Evolutionary conservation across 805 yeast species (phyloP), one percentile per base, ranked within the genome.

Genomic region (Metschnikowia arizonensis): DNA sequence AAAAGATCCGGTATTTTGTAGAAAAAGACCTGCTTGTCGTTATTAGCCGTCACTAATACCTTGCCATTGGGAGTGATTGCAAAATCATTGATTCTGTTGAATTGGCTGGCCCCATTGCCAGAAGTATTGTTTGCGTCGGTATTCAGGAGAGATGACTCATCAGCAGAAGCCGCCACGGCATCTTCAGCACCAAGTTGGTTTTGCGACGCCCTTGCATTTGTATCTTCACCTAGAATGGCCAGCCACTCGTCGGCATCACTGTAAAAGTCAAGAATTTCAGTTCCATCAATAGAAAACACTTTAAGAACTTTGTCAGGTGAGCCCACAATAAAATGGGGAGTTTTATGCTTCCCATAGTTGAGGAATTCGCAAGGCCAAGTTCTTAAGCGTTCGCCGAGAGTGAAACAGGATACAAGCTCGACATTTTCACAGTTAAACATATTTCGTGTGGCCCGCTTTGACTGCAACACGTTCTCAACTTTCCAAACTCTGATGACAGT

Each of bases 401-500:
- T 66, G 39, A 71, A 71, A 34, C 73, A 69, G n/a, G 63, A 50
- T 5, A 58, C 45, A 21, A 71, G 38, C 6, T 47, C 30, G 6
- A 45, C 44, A 15, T 47, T 32, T 4, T 55, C 42, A 14, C 47
- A 28, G 5, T 46, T 57, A 26, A 56, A 58, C 59, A 60, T 56
- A 14, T 66, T 60, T 17, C 66, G 45, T 2, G 67, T 63, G 30
- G 55, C 53, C 33, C 65, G 51, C 33, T 55, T 58, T 28, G 49
- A 50, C 12, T 34, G 40, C 10, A 58, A 56, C 31, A 69, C 48
- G n/a, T 54, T 64, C 7, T 61, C 63, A 2, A 83, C 65, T 53
- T 80, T 79, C 88, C 95, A 88, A 2, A 90, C 67, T 41, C 81
- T 74, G 5, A 87, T 82, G 10, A 75, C 70, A 25, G 82, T 80